Evolutionary conservation across 163 green algal genomes (phyloP).

Genomic region (Chloromonas sp.): DNA sequence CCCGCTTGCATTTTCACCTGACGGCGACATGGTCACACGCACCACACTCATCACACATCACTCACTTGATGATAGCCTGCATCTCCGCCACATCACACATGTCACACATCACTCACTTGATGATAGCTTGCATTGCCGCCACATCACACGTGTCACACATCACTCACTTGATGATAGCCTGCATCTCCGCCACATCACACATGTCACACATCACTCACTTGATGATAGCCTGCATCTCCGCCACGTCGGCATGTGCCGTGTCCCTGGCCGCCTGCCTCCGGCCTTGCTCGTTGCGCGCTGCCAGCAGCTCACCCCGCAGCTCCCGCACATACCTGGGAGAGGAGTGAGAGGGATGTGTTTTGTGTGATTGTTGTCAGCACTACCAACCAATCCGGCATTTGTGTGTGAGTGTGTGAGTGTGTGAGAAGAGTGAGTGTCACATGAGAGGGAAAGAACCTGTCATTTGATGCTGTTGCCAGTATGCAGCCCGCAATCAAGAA

Average conservation of each 20-base stretch:
- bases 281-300: slow-evolving; percentile 13
- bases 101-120: not conserved
- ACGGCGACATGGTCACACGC: no score
- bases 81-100: not conserved
- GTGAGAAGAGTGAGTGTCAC: no score
- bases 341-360: not conserved
- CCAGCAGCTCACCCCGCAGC: slow-evolving; percentile 27
- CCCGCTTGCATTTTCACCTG: no score
- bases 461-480: no score
- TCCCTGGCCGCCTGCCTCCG: not conserved
- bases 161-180: not conserved
- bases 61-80: not conserved
- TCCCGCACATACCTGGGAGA: slow-evolving; percentile 7
- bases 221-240: slow-evolving; percentile 7
- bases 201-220: not conserved
- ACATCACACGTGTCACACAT: not conserved
- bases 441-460: no score
- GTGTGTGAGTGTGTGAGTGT: no score
- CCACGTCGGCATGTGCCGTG: not conserved
- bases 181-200: not conserved
- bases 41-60: not conserved
- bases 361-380: no score
- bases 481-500: no score
- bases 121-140: not conserved
- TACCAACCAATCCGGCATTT: no score